Conservation (phyloP, 2,329 filamentous ascomycete genomes). For the Clathrospora elynae region DNA sequence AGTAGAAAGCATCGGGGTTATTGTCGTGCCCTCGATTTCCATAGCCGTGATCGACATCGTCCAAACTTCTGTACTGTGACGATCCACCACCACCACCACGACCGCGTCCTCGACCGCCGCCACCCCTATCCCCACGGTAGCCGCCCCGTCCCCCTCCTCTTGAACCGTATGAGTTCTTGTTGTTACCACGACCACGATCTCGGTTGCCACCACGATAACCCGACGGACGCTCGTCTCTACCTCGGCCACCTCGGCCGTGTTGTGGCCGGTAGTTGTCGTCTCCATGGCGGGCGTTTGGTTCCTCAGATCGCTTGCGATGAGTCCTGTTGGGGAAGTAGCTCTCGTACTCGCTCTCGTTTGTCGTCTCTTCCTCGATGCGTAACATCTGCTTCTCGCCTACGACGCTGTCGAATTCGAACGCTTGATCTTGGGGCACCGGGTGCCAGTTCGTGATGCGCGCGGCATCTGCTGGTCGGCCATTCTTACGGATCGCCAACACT, state of each 20-base stretch:
- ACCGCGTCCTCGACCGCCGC: conserved; percentile 36
- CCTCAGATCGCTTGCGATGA: conserved; percentile 41
- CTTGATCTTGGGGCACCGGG: conserved; percentile 70
- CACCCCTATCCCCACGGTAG: conserved; percentile 48
- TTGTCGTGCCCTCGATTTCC: conserved; percentile 39
- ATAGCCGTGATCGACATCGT: conserved; percentile 47
- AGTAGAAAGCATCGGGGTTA: conserved; percentile 45
- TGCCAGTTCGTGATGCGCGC: conserved; percentile 84
- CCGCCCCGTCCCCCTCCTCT: conserved; percentile 51
- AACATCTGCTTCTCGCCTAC: conserved; percentile 87
- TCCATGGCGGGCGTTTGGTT: conserved; percentile 54
- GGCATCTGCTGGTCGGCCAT: conserved; percentile 78
- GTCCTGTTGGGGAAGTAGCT: conserved; percentile 67
- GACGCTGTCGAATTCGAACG: conserved; percentile 77
- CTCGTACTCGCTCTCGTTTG: conserved; percentile 67
- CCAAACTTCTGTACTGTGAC: conserved; percentile 51
- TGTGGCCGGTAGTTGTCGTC: conserved; percentile 34
- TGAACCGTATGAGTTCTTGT: conserved; percentile 37
- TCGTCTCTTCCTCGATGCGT: conserved; percentile 73
- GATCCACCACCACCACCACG: conserved; percentile 39
- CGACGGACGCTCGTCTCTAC: conserved; percentile 30
- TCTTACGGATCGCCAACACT: conserved; percentile 78
- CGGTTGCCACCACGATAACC: conserved; percentile 44
- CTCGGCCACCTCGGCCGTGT: conserved; percentile 28
- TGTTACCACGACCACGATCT: conserved; percentile 37